Evolutionary conservation across 345 rosid species (phyloP), one percentile per base, ranked within the genome.

Genomic region (Eucalyptus pumila): DNA sequence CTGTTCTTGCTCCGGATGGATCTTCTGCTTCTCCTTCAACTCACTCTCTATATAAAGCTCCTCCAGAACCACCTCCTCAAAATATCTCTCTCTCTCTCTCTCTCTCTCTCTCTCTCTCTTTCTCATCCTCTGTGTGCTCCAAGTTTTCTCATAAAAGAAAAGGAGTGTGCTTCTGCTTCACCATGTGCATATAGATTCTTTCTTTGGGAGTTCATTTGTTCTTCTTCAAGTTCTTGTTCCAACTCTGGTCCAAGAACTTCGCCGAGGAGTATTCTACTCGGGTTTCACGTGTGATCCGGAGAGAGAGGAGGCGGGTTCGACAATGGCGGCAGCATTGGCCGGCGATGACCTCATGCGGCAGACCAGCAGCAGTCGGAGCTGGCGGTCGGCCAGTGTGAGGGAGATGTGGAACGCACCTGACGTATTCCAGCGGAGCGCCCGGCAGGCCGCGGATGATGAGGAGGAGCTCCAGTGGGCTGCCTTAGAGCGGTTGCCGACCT

Each of bases 381-480:
- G 89, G 88, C 26, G 90, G 83, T 89, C 91, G 10, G 88, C 14
- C 23, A 91, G 92, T 52, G 85, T 90, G 85, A 76, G 92, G 58
- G 91, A 91, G 51, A 86, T 89, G 87, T 89, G 89, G 88, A 88
- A 87, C n/a, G 90, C 81, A 34, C 90, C 90, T 14, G 94, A 92
- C 81, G 92, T 91, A 87, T 92, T 92, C 90, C 92, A 88, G 88
- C 86, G 91, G 88, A 88, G 90, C 47, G 14, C 85, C 50, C 56
- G 89, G 69, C 52, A 54, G 81, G 54, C 26, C n/a, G 49, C 1
- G 37, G 87, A 90, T 44, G 91, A 91, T 3, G 93, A 93, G 90
- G 93, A 90, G 89, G 93, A 91, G 91, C 88, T 93, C 86, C 65
- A 81, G 86, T 91, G 91, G 91, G 91, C 91, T 4, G 93, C 92